phyloP scores from a whole-genome alignment of 2,329 filamentous ascomycete species.

The Seiridium unicorne region DNA sequence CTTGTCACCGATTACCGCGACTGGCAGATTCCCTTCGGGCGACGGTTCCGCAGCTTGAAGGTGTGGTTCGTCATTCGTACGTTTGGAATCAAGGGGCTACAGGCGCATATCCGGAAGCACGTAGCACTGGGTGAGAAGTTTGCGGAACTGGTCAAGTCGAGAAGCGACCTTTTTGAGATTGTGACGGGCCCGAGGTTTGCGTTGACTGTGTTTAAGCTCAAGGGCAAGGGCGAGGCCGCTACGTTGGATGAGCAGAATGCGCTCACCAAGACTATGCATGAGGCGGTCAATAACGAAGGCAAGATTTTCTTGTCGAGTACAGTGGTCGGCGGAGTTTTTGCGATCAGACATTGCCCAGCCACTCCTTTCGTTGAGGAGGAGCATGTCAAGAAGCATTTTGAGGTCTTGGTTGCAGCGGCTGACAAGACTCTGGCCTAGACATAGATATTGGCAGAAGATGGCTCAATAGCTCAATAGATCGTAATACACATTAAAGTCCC shows the following conservation, averaged over 20 bases:
- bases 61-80: constrained; percentile 91
- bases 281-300: constrained; percentile 69
- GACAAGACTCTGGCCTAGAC: constrained; percentile 39
- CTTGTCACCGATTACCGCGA: constrained; percentile 93
- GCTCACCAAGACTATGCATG: constrained; percentile 73
- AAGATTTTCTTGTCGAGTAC: constrained; percentile 82
- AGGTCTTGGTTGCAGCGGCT: constrained; percentile 64
- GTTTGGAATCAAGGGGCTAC: constrained; percentile 77
- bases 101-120: constrained; percentile 68
- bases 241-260: constrained; percentile 55
- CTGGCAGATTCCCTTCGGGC: constrained; percentile 93
- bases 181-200: constrained; percentile 74
- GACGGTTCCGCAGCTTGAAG: constrained; percentile 85
- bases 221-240: constrained; percentile 30
- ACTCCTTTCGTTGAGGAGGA: constrained; percentile 69
- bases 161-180: constrained; percentile 72
- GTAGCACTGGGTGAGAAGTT: constrained; percentile 71
- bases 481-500: not conserved
- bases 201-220: constrained; percentile 72
- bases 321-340: constrained; percentile 69
- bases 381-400: constrained; percentile 72
- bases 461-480: not conserved
- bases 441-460: not conserved
- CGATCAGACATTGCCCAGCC: constrained; percentile 78
- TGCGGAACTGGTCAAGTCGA: constrained; percentile 52